Evolutionary conservation across 768 basidiomycete genomes (phyloP).

Genomic region (Melanogaster broomeanus): DNA sequence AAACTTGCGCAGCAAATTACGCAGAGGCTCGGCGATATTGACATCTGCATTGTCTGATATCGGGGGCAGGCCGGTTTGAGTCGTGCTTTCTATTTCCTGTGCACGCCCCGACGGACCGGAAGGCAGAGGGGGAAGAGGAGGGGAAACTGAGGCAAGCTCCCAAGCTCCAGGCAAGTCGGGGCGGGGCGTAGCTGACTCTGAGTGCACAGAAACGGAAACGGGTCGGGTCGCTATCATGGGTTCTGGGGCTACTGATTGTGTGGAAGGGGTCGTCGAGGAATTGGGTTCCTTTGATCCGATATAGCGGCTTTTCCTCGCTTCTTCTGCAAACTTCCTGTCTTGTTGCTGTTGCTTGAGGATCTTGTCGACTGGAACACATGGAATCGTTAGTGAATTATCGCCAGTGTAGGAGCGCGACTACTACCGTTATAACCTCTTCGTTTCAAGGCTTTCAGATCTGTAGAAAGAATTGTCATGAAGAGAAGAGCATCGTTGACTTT

Average conservation of each 20-base stretch:
- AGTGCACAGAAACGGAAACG: conserved; percentile 6
- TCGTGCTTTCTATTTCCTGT: conserved; percentile 1
- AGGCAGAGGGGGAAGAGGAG: conserved; percentile 7
- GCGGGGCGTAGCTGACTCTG: conserved; percentile 21
- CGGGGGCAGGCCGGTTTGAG: background rate
- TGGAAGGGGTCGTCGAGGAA: background rate
- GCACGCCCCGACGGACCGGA: conserved; percentile 2
- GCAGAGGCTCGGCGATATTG: conserved; percentile 19
- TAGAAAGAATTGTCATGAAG: conserved; percentile 93
- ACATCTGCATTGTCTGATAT: conserved; percentile 5
- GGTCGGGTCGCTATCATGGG: conserved; percentile 5
- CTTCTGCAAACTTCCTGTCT: conserved; percentile 58
- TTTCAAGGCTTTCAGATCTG: conserved; percentile 79
- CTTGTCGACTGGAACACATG: conserved; percentile 66
- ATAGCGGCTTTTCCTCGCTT: conserved; percentile 32
- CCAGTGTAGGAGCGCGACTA: conserved; percentile 8
- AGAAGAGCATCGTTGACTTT: conserved; percentile 87
- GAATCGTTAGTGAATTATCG: conserved; percentile 10
- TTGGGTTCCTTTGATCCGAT: conserved; percentile 18
- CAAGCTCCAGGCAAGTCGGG: conserved; percentile 23
- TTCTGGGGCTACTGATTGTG: conserved; percentile 16
- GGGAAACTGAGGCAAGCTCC: conserved; percentile 15
- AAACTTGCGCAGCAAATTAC: conserved; percentile 29
- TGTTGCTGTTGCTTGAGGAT: conserved; percentile 84
- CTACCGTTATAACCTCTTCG: conserved; percentile 84